Base-by-base conservation (phyloP, 768 basidiomycete species). In the Pleurotus pulmonarius region DNA sequence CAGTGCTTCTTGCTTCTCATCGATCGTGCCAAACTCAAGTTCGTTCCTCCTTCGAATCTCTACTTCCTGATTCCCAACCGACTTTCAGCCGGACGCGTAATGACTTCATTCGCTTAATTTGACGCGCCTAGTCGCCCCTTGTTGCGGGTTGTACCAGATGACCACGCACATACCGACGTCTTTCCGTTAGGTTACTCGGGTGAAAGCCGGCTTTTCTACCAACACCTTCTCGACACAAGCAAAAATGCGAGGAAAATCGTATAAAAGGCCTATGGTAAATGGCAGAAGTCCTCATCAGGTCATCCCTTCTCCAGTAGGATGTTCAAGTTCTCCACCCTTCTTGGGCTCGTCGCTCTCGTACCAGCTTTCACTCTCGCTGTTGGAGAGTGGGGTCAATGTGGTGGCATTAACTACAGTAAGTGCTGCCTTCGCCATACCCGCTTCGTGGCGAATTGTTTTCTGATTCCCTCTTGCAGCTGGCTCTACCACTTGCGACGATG, bases 331-430 rank as follows among this genome's bases (percentile, higher is more conserved):
- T 65, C 75, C 54, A 68, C 77, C 45, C 68, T 80, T 59, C 59
- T 76, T 58, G 73, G 75, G 58, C 65, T 78, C 49, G 62, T 77
- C 34, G 67, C 75, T 44, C 61, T 82, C 52, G 66, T 78, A 15
- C 78, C 80, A 2, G 69, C 74, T 49, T 70, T 80, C 58, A 76
- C 75, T 25, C 59, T 65, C 52, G 83, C 79, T 52, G 72, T 75
- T 46, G 61, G 69, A 34, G 69, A 76, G 15, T 84, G 66, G 45
- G 79, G 74, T 7, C 83, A 84, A 62, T 85, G 83, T 61, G 81
- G 82, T 65, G 82, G 81, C 45, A 70, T 71, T 54, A 69, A 66
- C 56, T 81, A 79, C 77, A 68, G 80, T 82, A 66, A 58, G 78
- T 72, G 13, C 7, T 34, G 20, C 20, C 18, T 25, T 44, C n/a